Base-by-base conservation (phyloP, 2,329 filamentous ascomycete genomes). In the Fusarium avenaceum region DNA sequence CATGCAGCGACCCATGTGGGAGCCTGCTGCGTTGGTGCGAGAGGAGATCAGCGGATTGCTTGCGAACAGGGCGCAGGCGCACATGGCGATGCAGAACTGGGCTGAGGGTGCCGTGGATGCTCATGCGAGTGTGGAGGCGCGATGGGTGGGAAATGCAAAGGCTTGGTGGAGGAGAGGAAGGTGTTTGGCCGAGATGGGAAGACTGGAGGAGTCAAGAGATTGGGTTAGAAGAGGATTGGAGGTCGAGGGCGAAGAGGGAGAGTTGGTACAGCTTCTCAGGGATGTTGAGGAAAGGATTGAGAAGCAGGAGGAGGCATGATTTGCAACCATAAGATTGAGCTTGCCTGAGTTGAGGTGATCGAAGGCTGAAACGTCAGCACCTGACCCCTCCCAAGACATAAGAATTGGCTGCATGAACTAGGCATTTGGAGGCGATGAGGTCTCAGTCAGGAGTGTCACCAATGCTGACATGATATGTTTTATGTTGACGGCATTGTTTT, bases 121-220 rank as follows among this genome's bases (percentile, higher is more conserved):
- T 6, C 91, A 96, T 82, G 87, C 89, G 30, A 96, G 92, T 77
- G 91, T 97, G 43, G 94, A 97, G 84, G 90, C 93, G 66, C 94
- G 95, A 85, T 87, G 89, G 70, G 86, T 90, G 42, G 94, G 91
- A 39, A 98, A 99, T 79, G 89, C 92, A 2, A 98, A 98, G 87
- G 94, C 90, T 0, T 98, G 95, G 93, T 97, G 93, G 90, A 85
- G 96, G 65, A 85, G 92, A 65, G 96, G 92, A 11, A 89, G 89
- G 82, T 96, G 93, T 76, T 80, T 98, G 76, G 81, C 91, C 70
- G 96, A 99, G 87, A 98, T 98, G 96, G 91, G 92, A 2, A 81
- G 95, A 63, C 81, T 92, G 75, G 89, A 92, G 56, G 95, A 98
- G 87, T 94, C 94, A 1, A 84, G 84, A 73, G 89, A 90, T 67